Conservation (phyloP, 2,329 filamentous ascomycete genomes). For the Stenocarpella maydis region DNA sequence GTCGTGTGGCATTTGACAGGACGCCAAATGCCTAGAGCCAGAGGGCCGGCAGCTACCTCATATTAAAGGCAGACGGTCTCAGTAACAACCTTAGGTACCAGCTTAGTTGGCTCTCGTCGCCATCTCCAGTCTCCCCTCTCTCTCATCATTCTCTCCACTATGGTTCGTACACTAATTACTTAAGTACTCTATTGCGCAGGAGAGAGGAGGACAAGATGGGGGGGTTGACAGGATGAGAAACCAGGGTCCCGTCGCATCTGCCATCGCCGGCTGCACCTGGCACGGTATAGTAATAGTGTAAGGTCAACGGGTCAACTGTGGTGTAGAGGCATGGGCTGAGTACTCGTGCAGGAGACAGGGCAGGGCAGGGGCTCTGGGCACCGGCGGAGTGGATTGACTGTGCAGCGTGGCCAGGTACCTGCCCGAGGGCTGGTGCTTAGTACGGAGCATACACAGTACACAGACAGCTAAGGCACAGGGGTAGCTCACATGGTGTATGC, state of each 20-base stretch:
- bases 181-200: background rate
- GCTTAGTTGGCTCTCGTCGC: too few species aligned
- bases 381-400: conserved; percentile 15
- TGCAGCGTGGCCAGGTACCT: background rate
- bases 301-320: too few species aligned
- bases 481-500: too few species aligned
- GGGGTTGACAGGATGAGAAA: background rate
- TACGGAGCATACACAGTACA: too few species aligned
- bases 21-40: conserved; percentile 25
- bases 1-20: conserved; percentile 35
- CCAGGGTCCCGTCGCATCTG: conserved; percentile 14
- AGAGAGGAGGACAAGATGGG: background rate
- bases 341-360: too few species aligned
- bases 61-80: background rate
- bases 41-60: conserved; percentile 10
- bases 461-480: conserved; percentile 2
- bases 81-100: too few species aligned
- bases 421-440: background rate
- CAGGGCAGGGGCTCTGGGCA: conserved; percentile 7
- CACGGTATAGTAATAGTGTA: background rate
- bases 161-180: background rate
- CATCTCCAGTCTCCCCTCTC: too few species aligned
- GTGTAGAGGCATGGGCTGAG: too few species aligned
- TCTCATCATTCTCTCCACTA: background rate
- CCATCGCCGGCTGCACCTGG: background rate